These are phyloP conservation scores for Lolium rigidum DNA, from an alignment of 176 grass and related monocot species.

Conservation along the genomic window DNA sequence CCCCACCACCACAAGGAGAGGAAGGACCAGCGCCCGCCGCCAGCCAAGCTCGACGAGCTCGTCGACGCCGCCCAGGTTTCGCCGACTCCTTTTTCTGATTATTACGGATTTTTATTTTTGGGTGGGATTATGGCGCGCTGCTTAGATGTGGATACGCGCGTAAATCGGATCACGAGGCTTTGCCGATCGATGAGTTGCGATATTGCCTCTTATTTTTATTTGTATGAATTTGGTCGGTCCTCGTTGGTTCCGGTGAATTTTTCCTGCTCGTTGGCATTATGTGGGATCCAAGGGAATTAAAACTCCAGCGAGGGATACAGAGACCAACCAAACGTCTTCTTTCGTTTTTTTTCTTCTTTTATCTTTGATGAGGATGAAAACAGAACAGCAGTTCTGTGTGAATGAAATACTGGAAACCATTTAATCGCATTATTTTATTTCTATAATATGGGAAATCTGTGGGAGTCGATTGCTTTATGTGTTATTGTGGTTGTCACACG, in stretches of 20 bases:
- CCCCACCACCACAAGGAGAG: slow-evolving; percentile 48
- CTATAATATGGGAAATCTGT: not conserved
- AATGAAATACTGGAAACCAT: slow-evolving; percentile 1
- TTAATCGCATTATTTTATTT: not conserved
- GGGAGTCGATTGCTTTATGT: slow-evolving; percentile 11
- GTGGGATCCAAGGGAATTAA: not conserved
- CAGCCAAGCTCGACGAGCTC: slow-evolving; percentile 88
- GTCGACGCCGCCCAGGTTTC: slow-evolving; percentile 68
- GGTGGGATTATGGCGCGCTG: not conserved
- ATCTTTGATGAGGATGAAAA: not conserved
- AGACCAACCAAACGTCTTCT: not conserved
- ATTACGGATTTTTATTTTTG: not conserved
- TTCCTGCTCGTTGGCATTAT: not conserved
- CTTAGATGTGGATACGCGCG: slow-evolving; percentile 12
- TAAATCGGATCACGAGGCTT: slow-evolving; percentile 33
- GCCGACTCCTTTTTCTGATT: not conserved
- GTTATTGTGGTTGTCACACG: slow-evolving; percentile 11
- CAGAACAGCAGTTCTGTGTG: not conserved
- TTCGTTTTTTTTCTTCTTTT: slow-evolving; percentile 1
- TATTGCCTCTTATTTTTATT: not conserved
- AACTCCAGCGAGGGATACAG: not conserved
- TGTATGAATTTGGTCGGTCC: not conserved
- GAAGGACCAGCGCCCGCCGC: slow-evolving; percentile 53
- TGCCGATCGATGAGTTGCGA: slow-evolving; percentile 13
- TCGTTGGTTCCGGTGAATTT: not conserved